A percentile compares a stretch with the other conserved stretches of the same genome.
Evolutionary conservation across 306 rosid genomes (phyloP).

Genomic region (Castanea crenata): DNA sequence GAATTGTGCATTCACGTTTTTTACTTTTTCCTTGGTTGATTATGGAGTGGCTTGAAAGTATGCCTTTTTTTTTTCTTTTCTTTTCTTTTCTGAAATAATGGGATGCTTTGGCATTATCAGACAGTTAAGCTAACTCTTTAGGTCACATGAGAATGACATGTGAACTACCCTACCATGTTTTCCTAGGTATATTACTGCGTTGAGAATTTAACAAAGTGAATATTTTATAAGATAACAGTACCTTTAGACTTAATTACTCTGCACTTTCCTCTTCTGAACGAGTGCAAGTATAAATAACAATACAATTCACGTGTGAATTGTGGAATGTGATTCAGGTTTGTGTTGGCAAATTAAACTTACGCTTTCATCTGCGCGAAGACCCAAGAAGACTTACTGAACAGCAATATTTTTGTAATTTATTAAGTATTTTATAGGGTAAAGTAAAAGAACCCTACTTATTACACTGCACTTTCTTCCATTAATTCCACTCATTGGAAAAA

Average conservation of each 20-base stretch:
- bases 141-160: constrained; percentile 15
- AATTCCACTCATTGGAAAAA: background rate
- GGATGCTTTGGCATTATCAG: constrained; percentile 35
- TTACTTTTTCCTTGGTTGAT: constrained; percentile 12
- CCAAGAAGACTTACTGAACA: too few species aligned
- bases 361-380: accelerated
- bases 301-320: too few species aligned
- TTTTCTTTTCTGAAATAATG: constrained; percentile 1
- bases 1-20: constrained; percentile 20
- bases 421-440: too few species aligned
- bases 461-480: background rate
- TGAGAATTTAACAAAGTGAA: background rate
- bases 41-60: constrained; percentile 30
- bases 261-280: too few species aligned
- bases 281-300: too few species aligned
- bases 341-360: too few species aligned
- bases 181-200: background rate
- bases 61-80: background rate
- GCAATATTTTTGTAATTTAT: too few species aligned
- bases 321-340: too few species aligned
- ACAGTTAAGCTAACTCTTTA: constrained; percentile 10
- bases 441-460: background rate
- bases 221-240: too few species aligned
- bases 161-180: constrained; percentile 18
- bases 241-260: too few species aligned